phyloP scores from a whole-genome alignment of 2,329 filamentous ascomycete species.

The Fusarium citri region DNA sequence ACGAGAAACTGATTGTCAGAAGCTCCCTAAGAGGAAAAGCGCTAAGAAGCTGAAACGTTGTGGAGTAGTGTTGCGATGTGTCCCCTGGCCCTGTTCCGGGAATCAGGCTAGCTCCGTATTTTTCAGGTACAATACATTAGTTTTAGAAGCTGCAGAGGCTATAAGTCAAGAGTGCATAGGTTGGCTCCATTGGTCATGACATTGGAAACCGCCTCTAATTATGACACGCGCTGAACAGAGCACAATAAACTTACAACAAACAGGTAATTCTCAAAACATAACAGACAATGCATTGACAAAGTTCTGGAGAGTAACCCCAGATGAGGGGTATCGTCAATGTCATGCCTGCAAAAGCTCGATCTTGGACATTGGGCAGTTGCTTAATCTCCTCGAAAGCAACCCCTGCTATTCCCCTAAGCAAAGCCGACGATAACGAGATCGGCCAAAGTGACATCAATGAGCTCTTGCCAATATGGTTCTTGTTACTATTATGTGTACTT shows the following conservation, averaged over 20 bases:
- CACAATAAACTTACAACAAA: background rate
- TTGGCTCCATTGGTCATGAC: too few species aligned
- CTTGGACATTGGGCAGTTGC: background rate
- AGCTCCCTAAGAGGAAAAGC: conserved; percentile 35
- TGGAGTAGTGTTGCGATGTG: conserved; percentile 31
- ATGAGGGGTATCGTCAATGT: background rate
- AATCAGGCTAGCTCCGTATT: conserved; percentile 28
- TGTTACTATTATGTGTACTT: background rate
- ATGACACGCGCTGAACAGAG: background rate
- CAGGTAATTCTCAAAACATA: background rate
- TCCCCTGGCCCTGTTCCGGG: conserved; percentile 23
- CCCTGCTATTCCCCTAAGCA: background rate
- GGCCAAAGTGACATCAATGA: background rate
- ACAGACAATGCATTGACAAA: background rate
- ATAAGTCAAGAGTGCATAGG: background rate
- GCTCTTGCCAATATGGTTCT: background rate
- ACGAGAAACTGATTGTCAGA: background rate
- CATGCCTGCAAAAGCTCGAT: conserved; percentile 11
- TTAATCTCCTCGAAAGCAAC: background rate
- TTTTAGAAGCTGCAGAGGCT: conserved; percentile 3
- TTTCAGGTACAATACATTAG: conserved; percentile 32
- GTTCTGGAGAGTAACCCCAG: background rate
- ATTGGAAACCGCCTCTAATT: background rate
- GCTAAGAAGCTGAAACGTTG: conserved; percentile 39
- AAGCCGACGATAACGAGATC: background rate